Evolutionary conservation across 2,329 filamentous ascomycete species (phyloP), one percentile per base, ranked within the genome.

Genomic region (Monilinia fructicola): DNA sequence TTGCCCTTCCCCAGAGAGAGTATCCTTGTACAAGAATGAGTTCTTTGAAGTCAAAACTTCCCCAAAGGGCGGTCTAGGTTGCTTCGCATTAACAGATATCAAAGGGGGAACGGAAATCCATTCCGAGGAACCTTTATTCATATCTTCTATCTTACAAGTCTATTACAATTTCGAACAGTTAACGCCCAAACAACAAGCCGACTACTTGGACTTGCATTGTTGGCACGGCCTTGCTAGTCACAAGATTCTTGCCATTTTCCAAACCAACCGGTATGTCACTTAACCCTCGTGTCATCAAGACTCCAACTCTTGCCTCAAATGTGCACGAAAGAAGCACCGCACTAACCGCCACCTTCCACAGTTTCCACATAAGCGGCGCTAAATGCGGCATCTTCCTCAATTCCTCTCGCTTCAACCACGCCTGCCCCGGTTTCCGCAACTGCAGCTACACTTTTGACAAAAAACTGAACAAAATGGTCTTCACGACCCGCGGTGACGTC

Each of bases 341-440:
- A 31, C 54, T 40, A 38, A 65, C 42, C 12, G 3, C 6, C 1
- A 31, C 28, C 21, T 48, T 4, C 40, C 48, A 50, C 9, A 52
- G 44, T 48, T 67, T 64, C 61, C 12, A 62, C n/a, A 50, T 64
- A 28, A 54, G 3, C 28, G 28, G 23, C 5, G 14, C 23, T 21
- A 40, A 46, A 64, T 50, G 9, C 14, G 60, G 35, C 4, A 64
- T 68, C 64, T 86, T 85, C 66, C 78, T 81, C 0, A 76, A 84
- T 7, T 83, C 81, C 0, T 81, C 84, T 0, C 79, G 85, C 2
- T 87, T 88, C 76, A 88, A 88, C 72, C 85, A 88, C 72, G 81
- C 84, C 0, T 88, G 85, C 71, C 67, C 70, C 1, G 77, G 79
- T 0, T 73, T 81, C 54, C 72, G 85, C 35, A 69, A 75, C 1